Base-by-base conservation (phyloP, 176 grass and related monocot species). In the Triticum urartu region DNA sequence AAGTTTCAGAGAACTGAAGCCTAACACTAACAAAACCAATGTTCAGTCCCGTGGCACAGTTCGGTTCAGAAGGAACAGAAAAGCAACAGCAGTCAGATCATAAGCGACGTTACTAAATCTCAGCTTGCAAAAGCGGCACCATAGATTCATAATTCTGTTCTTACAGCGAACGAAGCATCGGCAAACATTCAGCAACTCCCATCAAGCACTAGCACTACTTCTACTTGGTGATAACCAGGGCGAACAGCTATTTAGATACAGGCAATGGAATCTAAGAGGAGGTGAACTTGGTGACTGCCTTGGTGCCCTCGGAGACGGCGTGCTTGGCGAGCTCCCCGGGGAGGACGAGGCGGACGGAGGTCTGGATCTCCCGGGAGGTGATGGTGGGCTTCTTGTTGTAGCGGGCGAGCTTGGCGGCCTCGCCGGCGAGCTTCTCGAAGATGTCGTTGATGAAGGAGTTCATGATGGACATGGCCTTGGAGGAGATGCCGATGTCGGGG, bases 381-480 rank as follows among this genome's bases (percentile, higher is more conserved):
- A 93, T 88, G 72, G 85, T 93, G 54, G 91, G 91, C 77, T 90
- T 93, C 88, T 90, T 93, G 81, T 93, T 93, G 85, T 93, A 90
- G 12, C 88, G 7, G 11, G 88, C 88, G 10, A 93, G 91, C 5
- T 5, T n/a, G 2, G 89, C 64, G 0, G 79, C 86, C 73, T 94
- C 87, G 15, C 58, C 39, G 14, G 89, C 89, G 3, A 94, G 83
- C 78, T 97, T 95, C 89, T 97, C 91, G 79, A 94, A 96, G 64
- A 96, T 94, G 73, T 96, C 91, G 83, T 97, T 94, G 87, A 97
- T 94, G 82, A 97, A 97, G 32, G 91, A 95, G 81, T 97, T 97
- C 95, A 95, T 97, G 82, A 95, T 95, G 79, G 88, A 87, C 93
- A 98, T 95, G 79, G 93, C 95, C 91, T 98, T 98, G 91, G 89